phyloP scores from a whole-genome alignment of 2,329 filamentous ascomycete genomes.

The Neobulgaria alba region DNA sequence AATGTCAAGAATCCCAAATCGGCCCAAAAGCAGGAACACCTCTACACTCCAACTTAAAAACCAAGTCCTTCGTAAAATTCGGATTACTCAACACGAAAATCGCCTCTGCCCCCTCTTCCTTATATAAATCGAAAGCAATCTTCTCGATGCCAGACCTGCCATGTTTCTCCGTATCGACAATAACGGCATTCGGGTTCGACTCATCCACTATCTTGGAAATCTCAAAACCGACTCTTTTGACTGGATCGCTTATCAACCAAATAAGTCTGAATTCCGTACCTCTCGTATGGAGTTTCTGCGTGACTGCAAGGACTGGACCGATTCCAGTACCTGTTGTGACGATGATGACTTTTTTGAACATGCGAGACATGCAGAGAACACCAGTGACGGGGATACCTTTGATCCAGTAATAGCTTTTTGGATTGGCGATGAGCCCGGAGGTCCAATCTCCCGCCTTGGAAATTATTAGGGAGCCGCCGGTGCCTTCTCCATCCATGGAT shows the following conservation, averaged over 20 bases:
- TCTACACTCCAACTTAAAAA: slow-evolving; percentile 30
- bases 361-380: slow-evolving; percentile 28
- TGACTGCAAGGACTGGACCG: slow-evolving; percentile 29
- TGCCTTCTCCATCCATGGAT: slow-evolving; percentile 29
- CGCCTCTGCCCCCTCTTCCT: slow-evolving; percentile 28
- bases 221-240: slow-evolving; percentile 27
- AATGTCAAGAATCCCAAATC: slow-evolving; percentile 30
- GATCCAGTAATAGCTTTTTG: slow-evolving; percentile 41
- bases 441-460: slow-evolving; percentile 53
- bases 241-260: slow-evolving; percentile 30
- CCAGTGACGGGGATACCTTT: slow-evolving; percentile 39
- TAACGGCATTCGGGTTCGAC: slow-evolving; percentile 26
- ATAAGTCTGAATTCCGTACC: slow-evolving; percentile 24
- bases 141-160: slow-evolving; percentile 29
- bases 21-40: slow-evolving; percentile 30
- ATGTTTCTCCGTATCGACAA: slow-evolving; percentile 29
- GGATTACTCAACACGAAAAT: slow-evolving; percentile 32
- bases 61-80: slow-evolving; percentile 30
- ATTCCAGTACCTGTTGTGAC: slow-evolving; percentile 32
- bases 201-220: slow-evolving; percentile 26
- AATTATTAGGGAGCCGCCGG: slow-evolving; percentile 42
- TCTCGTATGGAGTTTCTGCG: slow-evolving; percentile 18
- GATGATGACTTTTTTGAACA: slow-evolving; percentile 30
- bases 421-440: slow-evolving; percentile 38
- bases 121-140: slow-evolving; percentile 25